Evolutionary conservation across 148 eudicot genomes (phyloP), one percentile per base, ranked within the genome.

Genomic region (Arbutus unedo): DNA sequence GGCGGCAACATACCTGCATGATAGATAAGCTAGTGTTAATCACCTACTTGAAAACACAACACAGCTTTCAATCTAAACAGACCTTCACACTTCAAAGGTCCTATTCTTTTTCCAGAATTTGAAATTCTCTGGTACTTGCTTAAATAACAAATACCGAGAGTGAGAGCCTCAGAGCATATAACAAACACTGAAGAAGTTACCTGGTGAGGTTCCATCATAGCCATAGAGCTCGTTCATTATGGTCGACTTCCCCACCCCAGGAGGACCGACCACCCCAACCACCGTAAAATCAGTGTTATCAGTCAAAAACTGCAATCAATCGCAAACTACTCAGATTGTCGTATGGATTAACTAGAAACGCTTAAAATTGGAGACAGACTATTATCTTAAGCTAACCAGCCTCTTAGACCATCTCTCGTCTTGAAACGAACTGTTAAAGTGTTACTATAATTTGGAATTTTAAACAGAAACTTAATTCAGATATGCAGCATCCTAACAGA

Each of bases 271-370:
- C 66, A 96, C 92, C 50, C 98, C 98, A 62, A 96, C 90, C 86
- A 96, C 98, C 21, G 94, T 93, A 71, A 96, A 96, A 16, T 96
- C 98, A 21, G 98, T 96, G 87, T 94, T 94, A 75, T 96, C 98
- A 0, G 98, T 93, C 86, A 94, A 77, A 91, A 94, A 96, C 98
- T 94, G 89, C 86, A 88, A 64, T 79, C 77, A 59, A 6, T 38
- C 49, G 5, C 53, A 76, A 64, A 66, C 14, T 50, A 68, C 57
- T 48, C 60, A 79, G n/a, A 81, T 55, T 8, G 51, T 6, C 41
- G 31, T 23, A 79, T 48, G 55, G 38, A 19, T 10, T 77, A 78
- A 83, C 7, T 8, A 47, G 62, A 55, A 51, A 16, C 51, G 4
- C 53, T 11, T 57, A 51, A 59, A 77, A 43, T 7, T 78, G 71